Conservation (phyloP, 306 rosid species). For the Pyrus bretschneideri region DNA sequence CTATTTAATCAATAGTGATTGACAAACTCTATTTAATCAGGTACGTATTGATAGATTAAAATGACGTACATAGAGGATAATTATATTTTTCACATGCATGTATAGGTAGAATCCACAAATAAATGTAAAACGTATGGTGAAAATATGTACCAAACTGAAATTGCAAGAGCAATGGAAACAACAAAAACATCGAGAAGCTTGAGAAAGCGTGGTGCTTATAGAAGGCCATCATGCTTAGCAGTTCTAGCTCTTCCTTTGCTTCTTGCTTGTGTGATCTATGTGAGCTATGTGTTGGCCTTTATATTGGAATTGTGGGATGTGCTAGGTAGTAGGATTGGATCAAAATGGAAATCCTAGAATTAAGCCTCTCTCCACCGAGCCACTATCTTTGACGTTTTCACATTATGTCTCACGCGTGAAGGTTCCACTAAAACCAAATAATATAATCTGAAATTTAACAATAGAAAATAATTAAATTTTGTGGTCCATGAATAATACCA, state of each 20-base stretch:
- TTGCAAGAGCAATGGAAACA: slow-evolving; percentile 26
- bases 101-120: neutral
- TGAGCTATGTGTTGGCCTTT: slow-evolving; percentile 11
- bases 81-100: too few relatives aligned
- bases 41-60: neutral
- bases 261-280: neutral
- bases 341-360: neutral
- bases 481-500: neutral
- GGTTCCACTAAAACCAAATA: slow-evolving; percentile 11
- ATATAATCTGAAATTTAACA: neutral
- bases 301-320: slow-evolving; percentile 20
- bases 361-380: slow-evolving; percentile 38
- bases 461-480: neutral
- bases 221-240: slow-evolving; percentile 22
- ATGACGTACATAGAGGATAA: too few relatives aligned
- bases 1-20: neutral
- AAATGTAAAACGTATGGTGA: neutral
- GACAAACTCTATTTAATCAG: neutral
- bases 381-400: slow-evolving; percentile 38
- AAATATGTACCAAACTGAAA: slow-evolving; percentile 34
- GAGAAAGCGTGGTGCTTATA: slow-evolving; percentile 3
- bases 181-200: slow-evolving; percentile 23
- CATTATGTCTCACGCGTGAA: slow-evolving; percentile 22
- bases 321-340: neutral
- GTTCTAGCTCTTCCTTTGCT: neutral